Conservation (phyloP, 768 basidiomycete genomes). For the Tulasnella sp. region DNA sequence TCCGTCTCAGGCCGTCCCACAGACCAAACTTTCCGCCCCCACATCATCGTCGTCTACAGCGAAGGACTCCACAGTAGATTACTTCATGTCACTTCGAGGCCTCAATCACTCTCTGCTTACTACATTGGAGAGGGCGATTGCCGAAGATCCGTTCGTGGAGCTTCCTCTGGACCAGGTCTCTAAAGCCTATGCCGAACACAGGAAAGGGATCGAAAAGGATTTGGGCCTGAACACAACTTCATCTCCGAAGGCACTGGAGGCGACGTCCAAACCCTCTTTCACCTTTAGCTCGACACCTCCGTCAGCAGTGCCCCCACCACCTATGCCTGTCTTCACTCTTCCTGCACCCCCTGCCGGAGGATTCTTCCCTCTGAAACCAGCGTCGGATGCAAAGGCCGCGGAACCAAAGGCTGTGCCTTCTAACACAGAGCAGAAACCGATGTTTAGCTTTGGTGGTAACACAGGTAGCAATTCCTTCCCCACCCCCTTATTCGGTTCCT, state of each 20-base stretch:
- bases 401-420: background rate
- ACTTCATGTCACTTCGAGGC: constrained; percentile 15
- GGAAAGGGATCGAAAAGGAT: constrained; percentile 9
- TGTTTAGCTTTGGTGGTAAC: constrained; percentile 1
- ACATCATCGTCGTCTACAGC: background rate
- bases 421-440: background rate
- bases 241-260: background rate
- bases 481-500: background rate
- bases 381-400: background rate
- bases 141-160: constrained; percentile 15
- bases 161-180: constrained; percentile 4
- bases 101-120: constrained; percentile 16
- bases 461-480: background rate
- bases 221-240: background rate
- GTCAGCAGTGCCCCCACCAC: background rate
- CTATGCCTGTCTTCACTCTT: background rate
- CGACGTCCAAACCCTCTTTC: background rate
- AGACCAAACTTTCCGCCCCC: background rate
- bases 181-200: constrained; percentile 10
- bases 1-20: background rate
- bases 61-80: constrained; percentile 6
- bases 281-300: background rate
- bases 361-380: background rate
- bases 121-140: constrained; percentile 6
- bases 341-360: constrained; percentile 6